These are phyloP conservation scores for Quercus tomentella DNA, from an alignment of 331 rosid species.

Conservation along the genomic window DNA sequence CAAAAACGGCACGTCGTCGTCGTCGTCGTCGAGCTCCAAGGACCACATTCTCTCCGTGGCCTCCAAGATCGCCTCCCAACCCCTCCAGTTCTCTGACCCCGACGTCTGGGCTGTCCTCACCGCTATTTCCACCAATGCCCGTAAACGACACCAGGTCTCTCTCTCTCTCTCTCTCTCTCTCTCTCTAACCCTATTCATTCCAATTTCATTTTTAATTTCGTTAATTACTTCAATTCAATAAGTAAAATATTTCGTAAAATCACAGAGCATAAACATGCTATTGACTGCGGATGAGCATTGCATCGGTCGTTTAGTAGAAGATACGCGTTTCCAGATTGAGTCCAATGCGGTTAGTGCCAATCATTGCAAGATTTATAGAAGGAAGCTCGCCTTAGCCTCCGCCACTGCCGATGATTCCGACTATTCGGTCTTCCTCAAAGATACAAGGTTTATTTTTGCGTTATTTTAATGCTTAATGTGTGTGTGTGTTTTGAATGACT, in stretches of 20 bases:
- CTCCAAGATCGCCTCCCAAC: conserved; percentile 64
- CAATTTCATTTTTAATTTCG: not conserved
- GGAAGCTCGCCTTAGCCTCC: conserved; percentile 21
- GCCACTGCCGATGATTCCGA: not conserved
- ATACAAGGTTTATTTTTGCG: conserved; percentile 55
- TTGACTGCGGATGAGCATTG: conserved; percentile 69
- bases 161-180: too few species aligned
- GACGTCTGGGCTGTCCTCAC: conserved; percentile 91
- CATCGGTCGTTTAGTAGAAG: conserved; percentile 62
- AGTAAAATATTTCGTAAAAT: not conserved
- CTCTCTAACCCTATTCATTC: not conserved
- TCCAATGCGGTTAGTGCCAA: conserved; percentile 60
- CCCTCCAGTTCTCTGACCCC: conserved; percentile 67
- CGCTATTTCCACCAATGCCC: conserved; percentile 79
- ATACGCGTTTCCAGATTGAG: conserved; percentile 72
- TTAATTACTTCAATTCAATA: not conserved
- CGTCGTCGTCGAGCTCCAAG: conserved; percentile 13
- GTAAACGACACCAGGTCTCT: conserved; percentile 67
- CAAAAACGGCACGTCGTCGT: not conserved
- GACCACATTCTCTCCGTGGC: conserved; percentile 61
- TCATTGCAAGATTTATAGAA: conserved; percentile 72
- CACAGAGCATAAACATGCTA: conserved; percentile 76
- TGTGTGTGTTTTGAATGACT: not conserved
- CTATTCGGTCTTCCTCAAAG: conserved; percentile 57
- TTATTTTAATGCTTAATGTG: too few species aligned